These are phyloP conservation scores for Silene coronaria DNA, from an alignment of 179 eudicot species.

Conservation along the genomic window DNA sequence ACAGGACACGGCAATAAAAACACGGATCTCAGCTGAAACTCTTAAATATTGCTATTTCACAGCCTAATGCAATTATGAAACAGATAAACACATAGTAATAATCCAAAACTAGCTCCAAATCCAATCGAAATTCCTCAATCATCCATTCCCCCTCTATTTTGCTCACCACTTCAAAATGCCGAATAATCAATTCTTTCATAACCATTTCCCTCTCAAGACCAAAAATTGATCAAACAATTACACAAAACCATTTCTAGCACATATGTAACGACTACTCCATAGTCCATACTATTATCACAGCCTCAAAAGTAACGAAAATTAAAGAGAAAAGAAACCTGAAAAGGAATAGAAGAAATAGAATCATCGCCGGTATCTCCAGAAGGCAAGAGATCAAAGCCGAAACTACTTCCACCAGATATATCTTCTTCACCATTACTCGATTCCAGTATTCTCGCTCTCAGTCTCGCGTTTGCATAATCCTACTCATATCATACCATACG, in stretches of 20 bases:
- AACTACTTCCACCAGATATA: conserved; percentile 1
- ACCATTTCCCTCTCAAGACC: background rate
- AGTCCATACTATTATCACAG: background rate
- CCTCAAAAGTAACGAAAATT: background rate
- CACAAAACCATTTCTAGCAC: too few species aligned
- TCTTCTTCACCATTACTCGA: conserved; percentile 34
- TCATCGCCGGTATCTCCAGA: conserved; percentile 72
- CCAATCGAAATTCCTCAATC: background rate
- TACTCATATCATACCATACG: conserved; percentile 15
- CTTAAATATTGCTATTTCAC: background rate
- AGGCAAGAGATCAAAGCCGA: conserved; percentile 44
- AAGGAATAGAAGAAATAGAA: conserved; percentile 56
- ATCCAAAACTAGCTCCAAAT: background rate
- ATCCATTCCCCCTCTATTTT: background rate
- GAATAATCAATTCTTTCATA: background rate
- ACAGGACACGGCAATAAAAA: background rate
- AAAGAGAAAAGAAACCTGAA: conserved; percentile 52
- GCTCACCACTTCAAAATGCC: background rate
- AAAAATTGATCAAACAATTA: background rate
- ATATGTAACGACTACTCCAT: background rate
- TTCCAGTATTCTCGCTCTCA: conserved; percentile 40
- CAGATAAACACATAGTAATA: background rate
- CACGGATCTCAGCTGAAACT: background rate
- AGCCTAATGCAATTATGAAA: background rate
- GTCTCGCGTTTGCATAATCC: conserved; percentile 39